Evolutionary conservation across 768 basidiomycete species (phyloP).

Genomic region (Podaxis sp.): DNA sequence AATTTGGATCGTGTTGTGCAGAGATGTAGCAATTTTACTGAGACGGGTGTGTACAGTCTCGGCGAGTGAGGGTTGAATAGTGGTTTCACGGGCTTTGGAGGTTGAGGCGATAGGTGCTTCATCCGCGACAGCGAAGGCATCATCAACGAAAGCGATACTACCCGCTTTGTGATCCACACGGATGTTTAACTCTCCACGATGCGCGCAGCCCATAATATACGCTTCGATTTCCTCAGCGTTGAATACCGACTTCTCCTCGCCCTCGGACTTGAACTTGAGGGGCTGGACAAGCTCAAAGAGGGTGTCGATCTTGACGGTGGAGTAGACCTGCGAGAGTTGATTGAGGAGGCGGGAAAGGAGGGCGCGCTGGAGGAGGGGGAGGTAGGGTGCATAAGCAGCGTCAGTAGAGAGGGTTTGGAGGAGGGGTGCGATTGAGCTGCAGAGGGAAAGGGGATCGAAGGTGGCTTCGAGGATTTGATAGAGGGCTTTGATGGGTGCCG

Average conservation of each 20-base stretch:
- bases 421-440: constrained; percentile 74
- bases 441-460: constrained; percentile 90
- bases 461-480: constrained; percentile 90
- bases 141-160: constrained; percentile 82
- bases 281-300: constrained; percentile 81
- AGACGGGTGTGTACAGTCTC: constrained; percentile 79
- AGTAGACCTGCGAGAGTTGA: constrained; percentile 92
- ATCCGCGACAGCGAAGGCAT: constrained; percentile 57
- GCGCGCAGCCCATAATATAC: constrained; percentile 91
- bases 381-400: constrained; percentile 73
- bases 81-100: constrained; percentile 27
- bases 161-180: constrained; percentile 88
- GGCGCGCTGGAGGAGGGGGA: constrained; percentile 88
- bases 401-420: constrained; percentile 59
- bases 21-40: constrained; percentile 66
- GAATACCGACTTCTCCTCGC: constrained; percentile 51
- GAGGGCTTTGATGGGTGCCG: constrained; percentile 68
- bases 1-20: constrained; percentile 67
- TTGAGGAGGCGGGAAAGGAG: constrained; percentile 88
- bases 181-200: constrained; percentile 82
- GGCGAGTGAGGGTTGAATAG: constrained; percentile 69
- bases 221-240: constrained; percentile 83
- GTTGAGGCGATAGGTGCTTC: constrained; percentile 32
- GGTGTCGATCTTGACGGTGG: constrained; percentile 76
- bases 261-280: constrained; percentile 43